A percentile compares a stretch with the other conserved stretches of the same genome.
Evolutionary conservation across 768 basidiomycete species (phyloP).

Genomic region (Suillus weaverae): DNA sequence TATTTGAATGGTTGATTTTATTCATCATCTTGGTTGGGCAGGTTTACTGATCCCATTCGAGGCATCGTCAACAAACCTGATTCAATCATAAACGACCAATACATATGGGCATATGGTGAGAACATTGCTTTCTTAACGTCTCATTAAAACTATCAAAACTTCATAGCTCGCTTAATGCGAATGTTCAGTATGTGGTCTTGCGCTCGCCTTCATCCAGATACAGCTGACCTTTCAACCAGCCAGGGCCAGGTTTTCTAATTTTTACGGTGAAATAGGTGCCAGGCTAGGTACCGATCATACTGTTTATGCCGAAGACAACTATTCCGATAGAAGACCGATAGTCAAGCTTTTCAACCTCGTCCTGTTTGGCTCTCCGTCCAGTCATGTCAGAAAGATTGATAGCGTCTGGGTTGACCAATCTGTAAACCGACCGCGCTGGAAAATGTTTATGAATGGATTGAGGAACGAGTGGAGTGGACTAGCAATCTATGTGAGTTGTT

Average conservation of each 20-base stretch:
- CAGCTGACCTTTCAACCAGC: conserved; percentile 14
- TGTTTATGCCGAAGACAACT: conserved; percentile 14
- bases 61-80: neutral
- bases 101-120: neutral
- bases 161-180: conserved; percentile 11
- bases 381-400: conserved; percentile 33
- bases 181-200: conserved; percentile 6
- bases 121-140: neutral
- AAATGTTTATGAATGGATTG: conserved; percentile 23
- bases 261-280: conserved; percentile 37
- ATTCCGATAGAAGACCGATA: neutral
- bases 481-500: conserved; percentile 12
- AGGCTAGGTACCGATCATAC: conserved; percentile 33
- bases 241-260: conserved; percentile 33
- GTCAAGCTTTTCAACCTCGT: conserved; percentile 18
- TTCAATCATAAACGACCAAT: neutral
- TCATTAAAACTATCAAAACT: neutral
- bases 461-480: conserved; percentile 13
- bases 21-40: neutral
- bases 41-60: neutral
- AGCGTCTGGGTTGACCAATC: conserved; percentile 11
- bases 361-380: conserved; percentile 47
- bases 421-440: conserved; percentile 17
- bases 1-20: conserved; percentile 3
- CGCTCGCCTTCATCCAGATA: neutral